Percentiles rank a stretch among this genome's conserved stretches.
phyloP scores from a whole-genome alignment of 1,139 yeast genomes.

The Yamadazyma friedrichii region DNA sequence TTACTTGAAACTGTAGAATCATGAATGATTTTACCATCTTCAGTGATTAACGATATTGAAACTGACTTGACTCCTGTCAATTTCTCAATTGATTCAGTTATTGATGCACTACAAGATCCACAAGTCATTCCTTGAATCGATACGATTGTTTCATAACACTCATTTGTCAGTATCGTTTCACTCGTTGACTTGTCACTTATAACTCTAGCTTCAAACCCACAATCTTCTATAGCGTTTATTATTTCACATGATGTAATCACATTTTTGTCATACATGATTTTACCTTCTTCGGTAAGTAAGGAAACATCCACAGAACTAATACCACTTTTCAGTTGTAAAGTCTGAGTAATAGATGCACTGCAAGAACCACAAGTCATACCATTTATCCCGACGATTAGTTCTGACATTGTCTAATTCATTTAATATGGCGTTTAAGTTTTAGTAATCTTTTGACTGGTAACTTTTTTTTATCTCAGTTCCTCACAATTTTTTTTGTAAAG shows the following conservation, averaged over 20 bases:
- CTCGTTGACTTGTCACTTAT: slow-evolving; percentile 5
- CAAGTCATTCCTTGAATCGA: slow-evolving; percentile 35
- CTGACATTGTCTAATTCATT: not conserved
- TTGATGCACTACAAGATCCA: slow-evolving; percentile 43
- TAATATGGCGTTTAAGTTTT: not conserved
- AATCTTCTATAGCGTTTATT: slow-evolving; percentile 29
- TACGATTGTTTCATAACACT: slow-evolving; percentile 6
- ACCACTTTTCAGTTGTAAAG: slow-evolving; percentile 21
- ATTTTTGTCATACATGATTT: slow-evolving; percentile 19
- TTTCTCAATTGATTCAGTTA: slow-evolving; percentile 27
- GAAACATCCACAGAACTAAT: slow-evolving; percentile 30
- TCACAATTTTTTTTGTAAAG: not conserved
- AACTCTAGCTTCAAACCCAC: slow-evolving; percentile 38
- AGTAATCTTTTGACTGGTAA: too few species aligned
- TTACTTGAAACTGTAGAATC: slow-evolving; percentile 12
- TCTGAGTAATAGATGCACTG: slow-evolving; percentile 29
- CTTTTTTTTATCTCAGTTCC: not conserved
- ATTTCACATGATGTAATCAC: slow-evolving; percentile 14
- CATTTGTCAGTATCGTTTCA: not conserved
- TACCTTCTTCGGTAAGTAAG: slow-evolving; percentile 38
- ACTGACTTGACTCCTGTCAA: slow-evolving; percentile 25
- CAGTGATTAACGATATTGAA: slow-evolving; percentile 36
- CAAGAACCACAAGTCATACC: slow-evolving; percentile 46
- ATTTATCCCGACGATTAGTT: slow-evolving; percentile 14
- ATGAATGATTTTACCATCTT: slow-evolving; percentile 30